Conservation (phyloP, 2,329 filamentous ascomycete genomes). For the Fusarium sp. region DNA sequence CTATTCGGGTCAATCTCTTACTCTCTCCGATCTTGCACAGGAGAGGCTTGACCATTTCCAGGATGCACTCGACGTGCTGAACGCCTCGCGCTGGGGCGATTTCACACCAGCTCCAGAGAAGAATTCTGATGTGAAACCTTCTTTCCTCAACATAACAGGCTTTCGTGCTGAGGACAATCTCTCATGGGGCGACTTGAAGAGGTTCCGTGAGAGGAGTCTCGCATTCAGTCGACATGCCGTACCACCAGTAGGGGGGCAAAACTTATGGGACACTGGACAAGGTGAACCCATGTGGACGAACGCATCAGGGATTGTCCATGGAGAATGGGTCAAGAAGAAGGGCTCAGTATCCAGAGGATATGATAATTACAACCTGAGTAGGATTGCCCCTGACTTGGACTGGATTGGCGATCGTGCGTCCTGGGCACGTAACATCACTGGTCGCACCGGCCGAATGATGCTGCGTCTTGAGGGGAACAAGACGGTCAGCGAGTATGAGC, state of each 20-base stretch:
- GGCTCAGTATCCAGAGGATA: constrained; percentile 59
- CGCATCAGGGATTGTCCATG: constrained; percentile 79
- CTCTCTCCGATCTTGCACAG: constrained; percentile 53
- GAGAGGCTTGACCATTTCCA: constrained; percentile 64
- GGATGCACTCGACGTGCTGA: constrained; percentile 64
- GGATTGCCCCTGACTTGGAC: constrained; percentile 71
- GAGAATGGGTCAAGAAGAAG: constrained; percentile 76
- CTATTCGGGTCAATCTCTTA: constrained; percentile 48
- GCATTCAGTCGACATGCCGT: constrained; percentile 68
- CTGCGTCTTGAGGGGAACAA: constrained; percentile 71
- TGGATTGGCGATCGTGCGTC: constrained; percentile 70
- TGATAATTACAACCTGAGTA: constrained; percentile 71
- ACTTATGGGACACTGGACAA: constrained; percentile 53
- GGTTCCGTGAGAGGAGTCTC: constrained; percentile 73
- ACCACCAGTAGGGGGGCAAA: constrained; percentile 55
- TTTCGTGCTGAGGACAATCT: constrained; percentile 79
- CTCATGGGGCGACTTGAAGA: constrained; percentile 78
- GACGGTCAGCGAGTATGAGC: constrained; percentile 58
- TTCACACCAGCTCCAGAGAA: constrained; percentile 60
- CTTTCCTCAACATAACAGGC: constrained; percentile 79
- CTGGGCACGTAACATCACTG: constrained; percentile 86
- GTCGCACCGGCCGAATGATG: constrained; percentile 73
- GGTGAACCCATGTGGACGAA: constrained; percentile 75
- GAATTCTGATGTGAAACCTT: constrained; percentile 51
- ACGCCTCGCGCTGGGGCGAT: constrained; percentile 69